Evolutionary conservation across 768 basidiomycete genomes (phyloP).

Genomic region (Suillus alpinus): DNA sequence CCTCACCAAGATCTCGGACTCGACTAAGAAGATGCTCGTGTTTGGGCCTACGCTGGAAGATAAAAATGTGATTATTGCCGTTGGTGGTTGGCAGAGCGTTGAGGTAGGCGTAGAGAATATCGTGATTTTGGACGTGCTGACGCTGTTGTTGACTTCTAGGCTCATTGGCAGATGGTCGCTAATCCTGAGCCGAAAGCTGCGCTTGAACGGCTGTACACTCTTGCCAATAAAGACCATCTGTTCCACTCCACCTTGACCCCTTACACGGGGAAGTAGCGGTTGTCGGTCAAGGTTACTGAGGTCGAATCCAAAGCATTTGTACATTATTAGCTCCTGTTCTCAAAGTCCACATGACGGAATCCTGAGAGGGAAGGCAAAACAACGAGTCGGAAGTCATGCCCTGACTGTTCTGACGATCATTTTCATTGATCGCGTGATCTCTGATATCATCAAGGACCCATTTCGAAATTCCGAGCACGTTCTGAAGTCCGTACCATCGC

Average conservation of each 20-base stretch:
- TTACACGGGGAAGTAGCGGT: neutral
- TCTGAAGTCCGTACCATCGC: neutral
- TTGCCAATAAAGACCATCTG: slow-evolving; percentile 14
- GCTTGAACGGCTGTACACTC: slow-evolving; percentile 11
- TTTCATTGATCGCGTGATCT: neutral
- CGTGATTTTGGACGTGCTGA: neutral
- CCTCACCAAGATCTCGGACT: slow-evolving; percentile 12
- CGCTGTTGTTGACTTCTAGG: slow-evolving; percentile 9
- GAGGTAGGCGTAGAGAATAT: slow-evolving; percentile 18
- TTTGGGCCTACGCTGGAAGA: slow-evolving; percentile 22
- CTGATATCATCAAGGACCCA: neutral
- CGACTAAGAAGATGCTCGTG: slow-evolving; percentile 10
- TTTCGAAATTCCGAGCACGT: neutral
- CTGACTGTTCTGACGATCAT: neutral
- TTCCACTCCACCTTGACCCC: slow-evolving; percentile 12
- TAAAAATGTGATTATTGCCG: slow-evolving; percentile 16
- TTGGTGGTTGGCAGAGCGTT: slow-evolving; percentile 21
- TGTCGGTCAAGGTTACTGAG: neutral
- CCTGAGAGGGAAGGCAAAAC: neutral
- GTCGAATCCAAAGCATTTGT: neutral
- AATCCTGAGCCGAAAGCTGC: slow-evolving; percentile 5
- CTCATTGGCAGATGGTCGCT: slow-evolving; percentile 8
- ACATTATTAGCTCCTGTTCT: neutral
- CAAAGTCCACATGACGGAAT: neutral
- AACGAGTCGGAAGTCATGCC: neutral